Conservation (phyloP, 495 filamentous ascomycete genomes). For the Amphirosellinia nigrospora region DNA sequence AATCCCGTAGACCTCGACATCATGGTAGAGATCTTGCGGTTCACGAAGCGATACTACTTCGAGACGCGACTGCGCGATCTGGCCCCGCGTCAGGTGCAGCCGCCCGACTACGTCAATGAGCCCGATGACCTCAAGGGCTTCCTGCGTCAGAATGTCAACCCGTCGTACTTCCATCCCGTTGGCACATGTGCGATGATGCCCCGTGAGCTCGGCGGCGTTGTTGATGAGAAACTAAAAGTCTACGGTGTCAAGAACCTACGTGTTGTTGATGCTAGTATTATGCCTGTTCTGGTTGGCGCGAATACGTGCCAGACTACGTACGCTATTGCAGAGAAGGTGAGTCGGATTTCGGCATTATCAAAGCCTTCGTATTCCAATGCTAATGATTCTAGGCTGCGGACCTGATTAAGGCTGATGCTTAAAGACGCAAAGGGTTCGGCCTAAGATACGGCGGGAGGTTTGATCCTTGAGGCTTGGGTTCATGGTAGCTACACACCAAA, state of each 20-base stretch:
- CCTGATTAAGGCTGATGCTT: conserved; percentile 40
- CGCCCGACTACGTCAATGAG: conserved; percentile 40
- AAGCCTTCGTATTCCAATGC: background rate
- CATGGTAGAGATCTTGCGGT: conserved; percentile 50
- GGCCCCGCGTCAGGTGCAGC: conserved; percentile 38
- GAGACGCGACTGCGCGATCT: conserved; percentile 40
- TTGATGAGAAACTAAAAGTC: conserved; percentile 50
- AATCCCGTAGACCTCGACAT: conserved; percentile 55
- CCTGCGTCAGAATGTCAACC: conserved; percentile 39
- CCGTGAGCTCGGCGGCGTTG: conserved; percentile 58
- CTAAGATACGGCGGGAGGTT: background rate
- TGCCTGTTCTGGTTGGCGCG: conserved; percentile 46
- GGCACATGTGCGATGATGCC: conserved; percentile 65
- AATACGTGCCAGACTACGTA: conserved; percentile 53
- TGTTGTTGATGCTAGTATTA: conserved; percentile 53
- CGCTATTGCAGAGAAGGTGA: conserved; percentile 52
- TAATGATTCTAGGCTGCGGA: conserved; percentile 39
- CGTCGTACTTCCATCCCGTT: conserved; percentile 51
- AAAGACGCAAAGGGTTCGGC: background rate
- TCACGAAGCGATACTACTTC: conserved; percentile 46
- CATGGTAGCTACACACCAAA: too few relatives aligned
- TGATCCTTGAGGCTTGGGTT: too few relatives aligned
- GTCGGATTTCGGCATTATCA: background rate
- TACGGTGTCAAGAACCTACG: conserved; percentile 48
- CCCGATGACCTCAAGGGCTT: conserved; percentile 40